These are phyloP conservation scores for Penicillium antarcticum DNA, from an alignment of 495 filamentous ascomycete genomes.

Conservation along the genomic window DNA sequence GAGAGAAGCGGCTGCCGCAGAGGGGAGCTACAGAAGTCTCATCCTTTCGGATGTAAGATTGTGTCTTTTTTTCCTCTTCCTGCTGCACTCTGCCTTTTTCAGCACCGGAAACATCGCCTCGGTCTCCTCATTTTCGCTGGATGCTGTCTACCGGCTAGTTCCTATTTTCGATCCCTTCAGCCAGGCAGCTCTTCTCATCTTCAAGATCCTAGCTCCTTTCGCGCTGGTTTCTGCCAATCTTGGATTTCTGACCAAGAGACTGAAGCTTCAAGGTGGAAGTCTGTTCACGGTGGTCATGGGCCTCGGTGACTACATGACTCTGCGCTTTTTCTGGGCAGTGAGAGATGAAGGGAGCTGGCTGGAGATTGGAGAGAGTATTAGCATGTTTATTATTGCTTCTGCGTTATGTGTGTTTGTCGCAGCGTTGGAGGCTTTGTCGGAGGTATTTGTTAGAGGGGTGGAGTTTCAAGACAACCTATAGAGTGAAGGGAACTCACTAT, in stretches of 20 bases:
- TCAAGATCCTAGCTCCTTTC: slow-evolving; percentile 93
- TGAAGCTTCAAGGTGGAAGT: slow-evolving; percentile 76
- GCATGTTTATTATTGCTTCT: slow-evolving; percentile 92
- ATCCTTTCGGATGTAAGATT: slow-evolving; percentile 79
- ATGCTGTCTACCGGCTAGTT: slow-evolving; percentile 85
- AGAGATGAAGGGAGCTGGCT: slow-evolving; percentile 94
- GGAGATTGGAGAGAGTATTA: slow-evolving; percentile 95
- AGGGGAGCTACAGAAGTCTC: slow-evolving; percentile 73
- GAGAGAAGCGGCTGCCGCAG: too few species aligned
- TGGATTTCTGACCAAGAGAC: slow-evolving; percentile 81
- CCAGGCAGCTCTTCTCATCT: slow-evolving; percentile 79
- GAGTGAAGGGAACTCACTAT: too few species aligned
- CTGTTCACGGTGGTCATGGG: slow-evolving; percentile 95
- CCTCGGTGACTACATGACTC: slow-evolving; percentile 86
- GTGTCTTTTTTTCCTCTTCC: slow-evolving; percentile 88
- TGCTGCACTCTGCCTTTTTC: slow-evolving; percentile 96
- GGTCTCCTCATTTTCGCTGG: slow-evolving; percentile 89
- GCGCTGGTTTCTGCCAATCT: slow-evolving; percentile 89
- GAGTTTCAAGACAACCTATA: too few species aligned
- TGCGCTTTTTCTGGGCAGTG: slow-evolving; percentile 98
- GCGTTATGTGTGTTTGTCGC: slow-evolving; percentile 87
- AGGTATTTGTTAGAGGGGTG: slow-evolving; percentile 77
- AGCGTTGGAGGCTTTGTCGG: slow-evolving; percentile 79
- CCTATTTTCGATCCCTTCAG: slow-evolving; percentile 93
- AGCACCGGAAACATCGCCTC: slow-evolving; percentile 95